Evolutionary conservation across 192 early-diverging fungal genomes (phyloP).

Genomic region (Piromyces finnis): DNA sequence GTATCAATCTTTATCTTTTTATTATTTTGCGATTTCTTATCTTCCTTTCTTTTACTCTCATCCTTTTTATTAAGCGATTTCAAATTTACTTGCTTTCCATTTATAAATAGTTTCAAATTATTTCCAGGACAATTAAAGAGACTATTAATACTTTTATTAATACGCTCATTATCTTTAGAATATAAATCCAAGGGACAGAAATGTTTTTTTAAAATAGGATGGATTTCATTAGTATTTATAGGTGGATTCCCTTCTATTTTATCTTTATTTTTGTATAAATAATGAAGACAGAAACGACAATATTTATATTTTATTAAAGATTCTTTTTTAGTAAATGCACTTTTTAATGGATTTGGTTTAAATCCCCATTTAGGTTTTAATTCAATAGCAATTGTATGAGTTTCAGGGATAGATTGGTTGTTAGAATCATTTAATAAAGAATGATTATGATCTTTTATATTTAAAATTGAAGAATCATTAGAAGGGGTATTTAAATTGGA

Average conservation of each 20-base stretch:
- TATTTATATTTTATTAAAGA: neutral
- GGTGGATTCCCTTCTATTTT: neutral
- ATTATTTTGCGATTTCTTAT: too few species aligned
- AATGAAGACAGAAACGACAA: neutral
- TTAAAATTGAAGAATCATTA: too few species aligned
- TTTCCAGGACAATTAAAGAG: conserved; percentile 24
- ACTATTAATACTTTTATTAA: conserved; percentile 13
- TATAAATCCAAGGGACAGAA: conserved; percentile 59
- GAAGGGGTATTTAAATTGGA: too few species aligned
- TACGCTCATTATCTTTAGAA: conserved; percentile 11
- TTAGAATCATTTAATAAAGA: neutral
- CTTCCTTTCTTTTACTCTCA: neutral
- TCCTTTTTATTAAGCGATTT: neutral
- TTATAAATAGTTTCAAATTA: conserved; percentile 29
- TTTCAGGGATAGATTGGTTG: neutral
- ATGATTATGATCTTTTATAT: neutral
- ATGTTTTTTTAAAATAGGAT: neutral
- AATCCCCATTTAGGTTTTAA: neutral
- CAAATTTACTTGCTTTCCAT: conserved; percentile 8
- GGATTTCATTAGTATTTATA: neutral
- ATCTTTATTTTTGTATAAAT: neutral
- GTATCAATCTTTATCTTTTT: too few species aligned
- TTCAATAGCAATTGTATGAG: neutral
- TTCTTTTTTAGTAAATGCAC: neutral
- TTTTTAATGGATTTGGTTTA: neutral